Conservation (phyloP, 305 asterid species). For the Fraxinus platypoda region DNA sequence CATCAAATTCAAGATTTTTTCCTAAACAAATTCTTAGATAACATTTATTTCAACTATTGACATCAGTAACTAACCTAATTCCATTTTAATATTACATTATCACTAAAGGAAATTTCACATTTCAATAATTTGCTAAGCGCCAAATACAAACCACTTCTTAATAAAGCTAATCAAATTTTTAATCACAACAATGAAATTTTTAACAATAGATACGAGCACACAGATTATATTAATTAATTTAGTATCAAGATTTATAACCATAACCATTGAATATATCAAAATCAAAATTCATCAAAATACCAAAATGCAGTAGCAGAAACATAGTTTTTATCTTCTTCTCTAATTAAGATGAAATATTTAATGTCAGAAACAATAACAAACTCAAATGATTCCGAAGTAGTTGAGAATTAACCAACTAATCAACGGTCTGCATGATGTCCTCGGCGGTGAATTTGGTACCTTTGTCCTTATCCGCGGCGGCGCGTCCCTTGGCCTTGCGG, state of each 20-base stretch:
- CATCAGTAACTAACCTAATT: too few species aligned
- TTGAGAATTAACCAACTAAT: constrained; percentile 32
- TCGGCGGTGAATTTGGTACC: constrained; percentile 58
- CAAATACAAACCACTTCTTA: background rate
- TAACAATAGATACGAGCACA: background rate
- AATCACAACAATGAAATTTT: background rate
- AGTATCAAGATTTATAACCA: background rate
- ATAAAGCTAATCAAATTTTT: too few species aligned
- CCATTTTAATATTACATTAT: too few species aligned
- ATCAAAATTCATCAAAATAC: background rate
- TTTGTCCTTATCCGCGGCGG: constrained; percentile 57
- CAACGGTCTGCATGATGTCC: constrained; percentile 59
- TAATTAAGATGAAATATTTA: background rate
- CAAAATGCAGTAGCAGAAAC: background rate
- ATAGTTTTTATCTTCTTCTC: background rate
- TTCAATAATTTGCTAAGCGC: background rate
- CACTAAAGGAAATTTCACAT: too few species aligned
- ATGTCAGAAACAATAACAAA: background rate
- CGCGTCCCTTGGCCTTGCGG: constrained; percentile 65
- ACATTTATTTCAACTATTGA: too few species aligned
- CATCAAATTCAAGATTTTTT: too few species aligned
- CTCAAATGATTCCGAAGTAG: background rate
- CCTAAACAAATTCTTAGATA: too few species aligned
- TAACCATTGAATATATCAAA: background rate
- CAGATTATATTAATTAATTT: background rate